A percentile compares a stretch with the other conserved stretches of the same genome.
Evolutionary conservation across 257 asterid genomes (phyloP).

Genomic region (Phtheirospermum japonicum): DNA sequence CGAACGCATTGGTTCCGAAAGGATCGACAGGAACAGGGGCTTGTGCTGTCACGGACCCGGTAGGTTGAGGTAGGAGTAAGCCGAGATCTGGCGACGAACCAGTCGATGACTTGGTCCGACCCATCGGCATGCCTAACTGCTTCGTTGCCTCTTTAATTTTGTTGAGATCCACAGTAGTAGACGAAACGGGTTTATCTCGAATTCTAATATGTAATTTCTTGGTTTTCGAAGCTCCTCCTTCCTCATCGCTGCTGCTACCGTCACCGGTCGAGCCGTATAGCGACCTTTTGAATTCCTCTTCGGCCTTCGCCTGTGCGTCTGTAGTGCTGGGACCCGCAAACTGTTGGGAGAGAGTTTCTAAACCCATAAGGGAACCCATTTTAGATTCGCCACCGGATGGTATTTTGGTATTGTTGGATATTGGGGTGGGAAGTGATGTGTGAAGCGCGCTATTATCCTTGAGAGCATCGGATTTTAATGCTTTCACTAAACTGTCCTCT

Average conservation of each 20-base stretch:
- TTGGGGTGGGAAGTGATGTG: slow-evolving; percentile 42
- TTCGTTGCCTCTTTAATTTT: slow-evolving; percentile 98
- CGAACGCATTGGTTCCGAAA: slow-evolving; percentile 60
- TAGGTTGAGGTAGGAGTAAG: slow-evolving; percentile 57
- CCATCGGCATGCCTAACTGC: slow-evolving; percentile 76
- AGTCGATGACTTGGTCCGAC: slow-evolving; percentile 78
- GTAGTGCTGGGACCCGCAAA: slow-evolving; percentile 45
- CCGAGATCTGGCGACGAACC: slow-evolving; percentile 76
- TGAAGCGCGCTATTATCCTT: slow-evolving; percentile 50
- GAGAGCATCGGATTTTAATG: slow-evolving; percentile 60
- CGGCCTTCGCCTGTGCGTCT: slow-evolving; percentile 97
- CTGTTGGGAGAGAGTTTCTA: slow-evolving; percentile 68
- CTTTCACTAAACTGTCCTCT: slow-evolving; percentile 84
- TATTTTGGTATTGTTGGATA: slow-evolving; percentile 47
- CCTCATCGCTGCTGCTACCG: slow-evolving; percentile 99
- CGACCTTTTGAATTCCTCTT: slow-evolving; percentile 91
- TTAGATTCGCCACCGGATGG: slow-evolving; percentile 42
- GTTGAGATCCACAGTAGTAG: slow-evolving; percentile 82
- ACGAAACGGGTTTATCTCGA: slow-evolving; percentile 78
- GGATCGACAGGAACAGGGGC: slow-evolving; percentile 63
- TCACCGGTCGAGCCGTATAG: slow-evolving; percentile 65
- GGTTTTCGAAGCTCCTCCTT: slow-evolving; percentile 64
- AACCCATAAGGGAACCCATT: slow-evolving; percentile 68
- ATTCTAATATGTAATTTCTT: slow-evolving; percentile 75
- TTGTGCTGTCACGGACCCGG: slow-evolving; percentile 46